These are phyloP conservation scores for Trypanosoma boissoni DNA, from an alignment of 208 protist species.

Conservation along the genomic window DNA sequence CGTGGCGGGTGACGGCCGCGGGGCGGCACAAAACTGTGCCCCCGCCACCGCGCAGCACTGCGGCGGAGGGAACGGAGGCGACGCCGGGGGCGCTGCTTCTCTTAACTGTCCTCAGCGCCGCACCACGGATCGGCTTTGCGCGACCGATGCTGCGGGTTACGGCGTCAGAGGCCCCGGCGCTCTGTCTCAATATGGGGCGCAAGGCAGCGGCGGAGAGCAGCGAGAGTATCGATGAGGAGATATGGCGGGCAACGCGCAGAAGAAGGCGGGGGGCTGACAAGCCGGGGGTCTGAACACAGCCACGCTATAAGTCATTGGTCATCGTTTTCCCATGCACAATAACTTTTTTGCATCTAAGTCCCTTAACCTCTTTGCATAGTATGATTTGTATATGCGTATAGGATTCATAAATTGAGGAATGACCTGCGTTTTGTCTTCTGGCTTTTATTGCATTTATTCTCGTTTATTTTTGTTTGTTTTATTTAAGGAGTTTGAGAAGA, in stretches of 20 bases:
- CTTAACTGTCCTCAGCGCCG: constrained; percentile 1
- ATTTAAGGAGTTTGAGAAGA: no score
- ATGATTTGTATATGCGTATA: no score
- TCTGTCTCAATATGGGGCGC: constrained; percentile 23
- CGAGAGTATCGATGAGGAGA: not conserved
- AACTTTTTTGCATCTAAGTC: no score
- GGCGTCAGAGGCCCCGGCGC: constrained; percentile 3
- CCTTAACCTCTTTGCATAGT: no score
- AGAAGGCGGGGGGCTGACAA: not conserved
- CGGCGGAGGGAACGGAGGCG: not conserved
- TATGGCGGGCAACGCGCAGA: not conserved
- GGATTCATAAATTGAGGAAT: no score
- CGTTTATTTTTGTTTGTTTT: no score
- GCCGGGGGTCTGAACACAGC: no score
- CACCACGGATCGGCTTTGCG: constrained; percentile 15
- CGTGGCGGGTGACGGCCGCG: constrained; percentile 7
- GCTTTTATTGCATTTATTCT: no score
- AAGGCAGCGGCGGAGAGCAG: not conserved
- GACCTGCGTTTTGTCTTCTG: no score
- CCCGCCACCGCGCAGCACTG: not conserved
- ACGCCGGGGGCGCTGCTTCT: constrained; percentile 3
- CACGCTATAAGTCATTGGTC: no score
- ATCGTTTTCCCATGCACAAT: no score
- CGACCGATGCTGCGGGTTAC: constrained; percentile 10
- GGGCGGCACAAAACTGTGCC: constrained; percentile 1